A percentile compares a stretch with the other conserved stretches of the same genome.
Evolutionary conservation across 352 stramenopile species (phyloP).

Genomic region (Globisporangium carolinianum): DNA sequence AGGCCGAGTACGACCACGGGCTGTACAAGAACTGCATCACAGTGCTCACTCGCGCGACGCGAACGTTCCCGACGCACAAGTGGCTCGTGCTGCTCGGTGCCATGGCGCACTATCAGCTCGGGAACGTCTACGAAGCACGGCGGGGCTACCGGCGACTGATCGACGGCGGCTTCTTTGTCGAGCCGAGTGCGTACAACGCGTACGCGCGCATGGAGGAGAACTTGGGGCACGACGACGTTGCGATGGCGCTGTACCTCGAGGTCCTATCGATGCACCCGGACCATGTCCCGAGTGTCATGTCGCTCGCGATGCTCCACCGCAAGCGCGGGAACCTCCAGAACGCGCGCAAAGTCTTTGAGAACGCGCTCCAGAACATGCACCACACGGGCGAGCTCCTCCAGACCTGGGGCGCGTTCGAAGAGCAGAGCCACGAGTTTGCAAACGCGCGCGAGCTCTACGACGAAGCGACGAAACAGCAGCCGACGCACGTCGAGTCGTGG

Average conservation of each 20-base stretch:
- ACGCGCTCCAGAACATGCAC: conserved; percentile 43
- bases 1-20: conserved; percentile 74
- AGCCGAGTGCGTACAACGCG: conserved; percentile 73
- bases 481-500: conserved; percentile 63
- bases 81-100: conserved; percentile 73
- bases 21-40: conserved; percentile 69
- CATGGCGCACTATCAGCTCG: conserved; percentile 75
- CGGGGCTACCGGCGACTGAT: conserved; percentile 67
- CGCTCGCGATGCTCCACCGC: conserved; percentile 59
- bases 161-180: conserved; percentile 61
- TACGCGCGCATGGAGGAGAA: conserved; percentile 84
- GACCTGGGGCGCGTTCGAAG: conserved; percentile 73
- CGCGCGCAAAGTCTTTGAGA: conserved; percentile 62
- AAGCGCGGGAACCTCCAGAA: conserved; percentile 35
- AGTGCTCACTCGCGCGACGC: conserved; percentile 56
- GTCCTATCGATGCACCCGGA: conserved; percentile 53
- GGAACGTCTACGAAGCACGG: conserved; percentile 65
- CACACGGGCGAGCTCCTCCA: conserved; percentile 51
- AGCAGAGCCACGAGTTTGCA: conserved; percentile 55
- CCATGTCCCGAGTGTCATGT: conserved; percentile 75
- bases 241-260: conserved; percentile 54
- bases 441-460: conserved; percentile 71
- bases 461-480: conserved; percentile 61
- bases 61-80: conserved; percentile 71
- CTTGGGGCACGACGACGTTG: conserved; percentile 60